A percentile compares a stretch with the other conserved stretches of the same genome.
Conservation (phyloP, 1,284 basidiomycete species). For the Hymenochaete sp. region DNA sequence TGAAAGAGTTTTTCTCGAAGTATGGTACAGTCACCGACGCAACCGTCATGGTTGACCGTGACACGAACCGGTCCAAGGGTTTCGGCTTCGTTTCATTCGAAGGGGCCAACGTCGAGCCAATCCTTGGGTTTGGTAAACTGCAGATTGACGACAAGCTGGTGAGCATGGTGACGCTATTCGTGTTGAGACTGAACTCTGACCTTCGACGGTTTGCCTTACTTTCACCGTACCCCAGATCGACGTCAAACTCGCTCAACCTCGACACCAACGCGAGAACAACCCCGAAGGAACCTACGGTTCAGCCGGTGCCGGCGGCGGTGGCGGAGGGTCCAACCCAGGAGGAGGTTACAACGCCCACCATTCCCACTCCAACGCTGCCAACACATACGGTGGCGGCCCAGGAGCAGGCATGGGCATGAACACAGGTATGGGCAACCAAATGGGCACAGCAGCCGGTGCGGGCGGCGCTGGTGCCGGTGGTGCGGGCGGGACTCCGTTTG, state of each 20-base stretch:
- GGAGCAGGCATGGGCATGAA: slow-evolving; percentile 17
- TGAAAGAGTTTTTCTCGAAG: slow-evolving; percentile 87
- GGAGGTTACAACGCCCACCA: slow-evolving; percentile 20
- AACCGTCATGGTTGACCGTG: slow-evolving; percentile 97
- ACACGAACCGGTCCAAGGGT: slow-evolving; percentile 92
- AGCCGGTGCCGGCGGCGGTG: slow-evolving; percentile 15
- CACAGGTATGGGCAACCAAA: neutral
- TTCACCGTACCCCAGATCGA: slow-evolving; percentile 59
- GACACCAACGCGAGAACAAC: slow-evolving; percentile 58
- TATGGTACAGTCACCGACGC: slow-evolving; percentile 93
- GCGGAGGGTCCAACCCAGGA: slow-evolving; percentile 22
- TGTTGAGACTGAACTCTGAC: slow-evolving; percentile 15
- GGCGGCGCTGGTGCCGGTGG: slow-evolving; percentile 19
- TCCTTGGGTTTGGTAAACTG: slow-evolving; percentile 77
- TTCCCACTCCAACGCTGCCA: neutral
- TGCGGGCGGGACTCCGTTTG: slow-evolving; percentile 52
- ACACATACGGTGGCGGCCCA: slow-evolving; percentile 26
- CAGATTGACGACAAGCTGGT: slow-evolving; percentile 91
- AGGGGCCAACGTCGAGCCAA: slow-evolving; percentile 77
- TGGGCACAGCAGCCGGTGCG: slow-evolving; percentile 19
- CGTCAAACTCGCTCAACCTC: slow-evolving; percentile 87
- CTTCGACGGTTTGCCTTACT: too few relatives aligned
- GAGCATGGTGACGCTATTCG: slow-evolving; percentile 24
- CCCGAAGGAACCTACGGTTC: too few relatives aligned
- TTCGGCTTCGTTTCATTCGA: slow-evolving; percentile 98